Evolutionary conservation across 805 yeast genomes (phyloP), one percentile per base, ranked within the genome.

Genomic region (Lipomyces yamadae): DNA sequence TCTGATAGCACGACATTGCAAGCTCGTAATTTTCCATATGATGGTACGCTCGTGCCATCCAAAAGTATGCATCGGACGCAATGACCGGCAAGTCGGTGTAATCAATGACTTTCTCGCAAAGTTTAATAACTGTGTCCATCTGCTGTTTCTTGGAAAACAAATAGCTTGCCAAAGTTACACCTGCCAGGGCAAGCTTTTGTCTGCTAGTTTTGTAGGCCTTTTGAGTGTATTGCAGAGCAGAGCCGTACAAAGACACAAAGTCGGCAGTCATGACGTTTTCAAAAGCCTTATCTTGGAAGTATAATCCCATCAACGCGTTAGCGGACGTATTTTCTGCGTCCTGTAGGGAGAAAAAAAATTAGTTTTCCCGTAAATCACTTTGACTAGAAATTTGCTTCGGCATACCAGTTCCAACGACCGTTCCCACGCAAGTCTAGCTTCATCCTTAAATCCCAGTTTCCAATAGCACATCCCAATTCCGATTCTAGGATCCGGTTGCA

Each of bases 381-480:
- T n/a, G 5, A 11, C 24, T 11, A 42, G n/a, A n/a, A 18, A 13
- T 10, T 13, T n/a, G n/a, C 0, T 15, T 7, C 24, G 13, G 13
- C 65, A 34, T 56, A 65, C 68, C 54, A 94, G 77, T 75, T 88
- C 89, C 39, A 87, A 78, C 1, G 91, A 84, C 74, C 98, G 84
- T 69, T 85, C 84, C 98, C 98, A 95, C 0, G 98, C 89, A 60
- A 81, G 80, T 5, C 84, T 74, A 0, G 99, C 98, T 80, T 91
- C 84, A 61, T 84, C 84, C 70, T 85, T 84, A 76, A 91, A 96
- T 61, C 89, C 89, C 68, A 95, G 80, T 67, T 85, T 85, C 98
- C 98, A 95, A 76, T 88, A 94, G 77, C 98, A 93, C 70, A 95
- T 80, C 45, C 99, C 99, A 68, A 94, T 86, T 35, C 98, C 99